Evolutionary conservation across 73 alveolate genomes (phyloP).

Genomic region (Stentor coeruleus): DNA sequence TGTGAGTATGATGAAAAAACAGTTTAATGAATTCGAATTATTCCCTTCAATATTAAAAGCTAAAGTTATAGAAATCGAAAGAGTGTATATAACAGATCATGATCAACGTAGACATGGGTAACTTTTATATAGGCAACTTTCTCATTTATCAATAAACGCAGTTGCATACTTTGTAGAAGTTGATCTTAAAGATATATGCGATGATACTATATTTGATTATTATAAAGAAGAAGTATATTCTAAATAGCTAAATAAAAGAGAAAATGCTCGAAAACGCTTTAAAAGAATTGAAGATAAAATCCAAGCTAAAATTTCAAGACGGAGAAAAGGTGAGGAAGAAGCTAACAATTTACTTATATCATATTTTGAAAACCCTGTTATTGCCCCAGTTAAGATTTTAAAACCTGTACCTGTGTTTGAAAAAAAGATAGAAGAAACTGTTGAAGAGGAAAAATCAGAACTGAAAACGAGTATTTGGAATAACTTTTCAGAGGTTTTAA

Average conservation of each 20-base stretch:
- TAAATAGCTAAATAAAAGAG: not conserved
- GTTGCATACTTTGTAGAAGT: not conserved
- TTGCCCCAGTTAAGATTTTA: slow-evolving; percentile 15
- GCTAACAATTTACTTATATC: not conserved
- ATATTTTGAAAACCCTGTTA: slow-evolving; percentile 7
- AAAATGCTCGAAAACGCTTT: not conserved
- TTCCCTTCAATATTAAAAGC: not conserved
- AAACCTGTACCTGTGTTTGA: too few species aligned
- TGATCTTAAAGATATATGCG: not conserved
- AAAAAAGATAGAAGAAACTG: slow-evolving; percentile 32
- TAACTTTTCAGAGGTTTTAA: slow-evolving; percentile 52
- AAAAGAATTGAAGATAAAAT: not conserved
- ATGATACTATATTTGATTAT: not conserved
- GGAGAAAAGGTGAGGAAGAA: slow-evolving; percentile 18
- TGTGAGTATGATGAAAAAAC: not conserved
- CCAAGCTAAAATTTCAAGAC: not conserved
- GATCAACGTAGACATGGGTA: not conserved
- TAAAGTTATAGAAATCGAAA: slow-evolving; percentile 7
- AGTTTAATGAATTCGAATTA: not conserved
- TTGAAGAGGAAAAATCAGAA: slow-evolving; percentile 27
- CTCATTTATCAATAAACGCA: not conserved
- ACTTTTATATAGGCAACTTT: not conserved
- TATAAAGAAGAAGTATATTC: not conserved
- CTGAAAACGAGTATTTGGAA: slow-evolving; percentile 57
- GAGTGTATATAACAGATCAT: not conserved